Evolutionary conservation across 768 basidiomycete genomes (phyloP).

Genomic region (Chiua virens): DNA sequence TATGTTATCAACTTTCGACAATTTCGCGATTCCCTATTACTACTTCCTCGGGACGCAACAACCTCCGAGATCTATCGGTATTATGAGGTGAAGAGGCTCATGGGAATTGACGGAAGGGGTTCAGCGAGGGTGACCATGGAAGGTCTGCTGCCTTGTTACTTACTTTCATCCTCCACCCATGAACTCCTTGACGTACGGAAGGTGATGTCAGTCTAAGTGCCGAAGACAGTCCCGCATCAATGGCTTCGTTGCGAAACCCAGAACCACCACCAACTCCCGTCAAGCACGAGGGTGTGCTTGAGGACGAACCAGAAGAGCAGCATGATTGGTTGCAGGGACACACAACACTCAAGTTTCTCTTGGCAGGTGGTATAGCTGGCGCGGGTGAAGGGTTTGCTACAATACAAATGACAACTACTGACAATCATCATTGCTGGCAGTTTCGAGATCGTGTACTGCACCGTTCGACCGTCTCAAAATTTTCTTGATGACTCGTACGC

Average conservation of each 20-base stretch:
- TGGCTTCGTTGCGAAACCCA: constrained; percentile 13
- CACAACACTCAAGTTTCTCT: constrained; percentile 83
- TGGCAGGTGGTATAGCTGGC: constrained; percentile 94
- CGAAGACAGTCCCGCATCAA: constrained; percentile 62
- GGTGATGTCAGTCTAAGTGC: constrained; percentile 78
- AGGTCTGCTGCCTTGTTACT: constrained; percentile 48
- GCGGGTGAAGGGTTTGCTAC: constrained; percentile 58
- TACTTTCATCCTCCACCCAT: constrained; percentile 16
- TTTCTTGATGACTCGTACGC: constrained; percentile 89
- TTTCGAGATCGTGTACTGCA: constrained; percentile 94
- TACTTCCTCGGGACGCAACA: constrained; percentile 79
- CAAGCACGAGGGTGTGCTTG: constrained; percentile 41
- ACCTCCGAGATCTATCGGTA: constrained; percentile 84
- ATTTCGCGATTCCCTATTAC: constrained; percentile 87
- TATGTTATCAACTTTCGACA: constrained; percentile 76
- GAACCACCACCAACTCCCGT: constrained; percentile 15
- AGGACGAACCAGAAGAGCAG: constrained; percentile 61
- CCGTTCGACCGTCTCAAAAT: constrained; percentile 97
- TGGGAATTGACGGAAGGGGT: constrained; percentile 76
- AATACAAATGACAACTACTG: background rate
- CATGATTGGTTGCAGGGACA: constrained; percentile 63
- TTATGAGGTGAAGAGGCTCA: constrained; percentile 66
- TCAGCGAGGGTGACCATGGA: constrained; percentile 85
- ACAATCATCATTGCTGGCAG: constrained; percentile 40
- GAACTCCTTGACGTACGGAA: constrained; percentile 34